These are phyloP conservation scores for Sequoiadendron giganteum DNA, from an alignment of 75 land plant genomes.

Conservation along the genomic window DNA sequence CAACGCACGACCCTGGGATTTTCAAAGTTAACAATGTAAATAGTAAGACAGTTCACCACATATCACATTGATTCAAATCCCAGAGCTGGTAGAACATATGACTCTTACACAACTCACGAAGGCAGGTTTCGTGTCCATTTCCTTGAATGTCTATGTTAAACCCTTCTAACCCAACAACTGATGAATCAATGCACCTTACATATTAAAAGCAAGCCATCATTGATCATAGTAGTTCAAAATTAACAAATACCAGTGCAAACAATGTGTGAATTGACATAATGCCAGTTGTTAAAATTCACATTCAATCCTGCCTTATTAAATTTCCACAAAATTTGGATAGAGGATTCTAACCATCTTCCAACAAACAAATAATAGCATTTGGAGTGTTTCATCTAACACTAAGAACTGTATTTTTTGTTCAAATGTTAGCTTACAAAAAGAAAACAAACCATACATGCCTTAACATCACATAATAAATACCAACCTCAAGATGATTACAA, in stretches of 20 bases:
- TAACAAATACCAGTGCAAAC: background rate
- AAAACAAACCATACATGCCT: background rate
- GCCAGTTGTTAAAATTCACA: background rate
- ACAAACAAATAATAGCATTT: background rate
- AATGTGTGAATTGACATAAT: background rate
- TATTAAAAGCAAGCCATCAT: background rate
- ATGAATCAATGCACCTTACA: background rate
- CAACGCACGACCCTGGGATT: too few relatives aligned
- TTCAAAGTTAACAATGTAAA: too few relatives aligned
- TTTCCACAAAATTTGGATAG: background rate
- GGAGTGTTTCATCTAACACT: background rate
- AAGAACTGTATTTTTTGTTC: background rate
- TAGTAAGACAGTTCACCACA: background rate
- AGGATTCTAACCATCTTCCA: background rate
- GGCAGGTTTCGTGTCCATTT: background rate
- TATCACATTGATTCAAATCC: slow-evolving; percentile 1
- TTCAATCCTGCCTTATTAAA: background rate
- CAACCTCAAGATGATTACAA: slow-evolving; percentile 70
- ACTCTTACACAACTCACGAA: background rate
- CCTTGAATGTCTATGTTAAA: background rate
- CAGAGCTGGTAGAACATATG: background rate
- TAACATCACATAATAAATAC: background rate
- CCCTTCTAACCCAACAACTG: background rate
- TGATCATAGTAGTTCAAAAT: background rate
- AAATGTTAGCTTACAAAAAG: background rate